A percentile compares a stretch with the other conserved stretches of the same genome.
These are phyloP conservation scores for Datura wrightii DNA, from an alignment of 257 asterid genomes.

Conservation along the genomic window DNA sequence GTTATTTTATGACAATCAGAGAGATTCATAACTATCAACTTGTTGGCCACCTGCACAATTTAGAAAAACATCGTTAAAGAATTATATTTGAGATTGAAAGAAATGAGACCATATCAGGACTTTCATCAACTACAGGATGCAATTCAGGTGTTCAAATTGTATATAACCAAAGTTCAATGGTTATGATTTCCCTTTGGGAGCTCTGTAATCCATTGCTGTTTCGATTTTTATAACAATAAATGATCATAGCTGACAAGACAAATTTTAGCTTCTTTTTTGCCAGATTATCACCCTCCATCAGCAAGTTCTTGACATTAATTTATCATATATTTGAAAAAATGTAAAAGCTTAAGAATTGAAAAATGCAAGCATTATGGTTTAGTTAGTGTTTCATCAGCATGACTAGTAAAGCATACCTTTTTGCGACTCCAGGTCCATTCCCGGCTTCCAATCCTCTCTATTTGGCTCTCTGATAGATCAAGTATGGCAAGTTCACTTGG, in stretches of 20 bases:
- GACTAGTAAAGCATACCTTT: slow-evolving; percentile 35
- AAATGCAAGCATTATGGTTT: neutral
- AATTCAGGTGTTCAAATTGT: neutral
- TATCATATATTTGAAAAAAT: neutral
- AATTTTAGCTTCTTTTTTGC: neutral
- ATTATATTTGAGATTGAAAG: neutral
- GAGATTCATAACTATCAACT: slow-evolving; percentile 42
- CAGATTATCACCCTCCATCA: neutral
- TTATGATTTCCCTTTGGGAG: neutral
- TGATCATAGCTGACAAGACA: neutral
- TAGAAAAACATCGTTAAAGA: neutral
- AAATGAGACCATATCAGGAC: slow-evolving; percentile 20
- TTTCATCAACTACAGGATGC: slow-evolving; percentile 22
- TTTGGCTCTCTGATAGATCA: slow-evolving; percentile 46
- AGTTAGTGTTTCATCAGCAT: slow-evolving; percentile 19
- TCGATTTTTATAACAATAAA: neutral
- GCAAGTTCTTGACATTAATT: slow-evolving; percentile 21
- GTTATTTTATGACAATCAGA: slow-evolving; percentile 37
- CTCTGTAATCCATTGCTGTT: slow-evolving; percentile 1
- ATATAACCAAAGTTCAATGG: neutral
- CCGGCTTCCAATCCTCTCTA: slow-evolving; percentile 38
- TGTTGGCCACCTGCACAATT: slow-evolving; percentile 38
- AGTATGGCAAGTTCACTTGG: slow-evolving; percentile 43
- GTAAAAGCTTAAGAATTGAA: neutral
- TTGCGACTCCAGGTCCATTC: slow-evolving; percentile 34